Percentiles rank a stretch among this genome's conserved stretches.
phyloP scores from a whole-genome alignment of 768 basidiomycete genomes.

The Boletus vinaceobasis region DNA sequence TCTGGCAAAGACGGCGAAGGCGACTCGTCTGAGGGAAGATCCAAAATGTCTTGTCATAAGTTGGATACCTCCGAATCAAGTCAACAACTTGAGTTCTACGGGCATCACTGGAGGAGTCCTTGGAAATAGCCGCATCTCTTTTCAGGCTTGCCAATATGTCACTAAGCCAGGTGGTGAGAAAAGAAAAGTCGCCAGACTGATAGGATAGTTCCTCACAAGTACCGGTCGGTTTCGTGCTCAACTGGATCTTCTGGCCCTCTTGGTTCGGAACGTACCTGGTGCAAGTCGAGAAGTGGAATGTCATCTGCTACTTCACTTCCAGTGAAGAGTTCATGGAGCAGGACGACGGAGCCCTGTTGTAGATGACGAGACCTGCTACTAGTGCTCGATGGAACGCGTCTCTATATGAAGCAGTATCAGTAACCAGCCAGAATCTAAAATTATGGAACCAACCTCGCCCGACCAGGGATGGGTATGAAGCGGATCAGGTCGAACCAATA shows the following conservation, averaged over 20 bases:
- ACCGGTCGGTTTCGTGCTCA: conserved; percentile 68
- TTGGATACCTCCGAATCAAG: conserved; percentile 84
- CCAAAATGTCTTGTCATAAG: conserved; percentile 90
- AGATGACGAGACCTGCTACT: conserved; percentile 45
- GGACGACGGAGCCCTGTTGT: conserved; percentile 53
- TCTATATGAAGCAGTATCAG: conserved; percentile 22
- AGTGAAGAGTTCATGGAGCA: conserved; percentile 64
- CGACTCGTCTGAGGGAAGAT: conserved; percentile 76
- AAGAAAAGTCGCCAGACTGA: not conserved
- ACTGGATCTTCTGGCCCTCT: conserved; percentile 23
- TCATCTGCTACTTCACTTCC: conserved; percentile 51
- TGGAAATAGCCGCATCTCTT: conserved; percentile 43
- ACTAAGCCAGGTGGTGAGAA: conserved; percentile 35
- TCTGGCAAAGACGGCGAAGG: conserved; percentile 75
- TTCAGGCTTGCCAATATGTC: conserved; percentile 67
- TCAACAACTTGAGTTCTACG: conserved; percentile 73
- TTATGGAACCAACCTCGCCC: conserved; percentile 26
- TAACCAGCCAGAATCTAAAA: not conserved
- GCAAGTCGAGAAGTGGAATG: conserved; percentile 58
- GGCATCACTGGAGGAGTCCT: conserved; percentile 57
- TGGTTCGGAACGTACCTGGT: conserved; percentile 34
- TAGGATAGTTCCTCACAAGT: conserved; percentile 51
- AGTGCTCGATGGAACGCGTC: conserved; percentile 12
- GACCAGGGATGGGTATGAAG: conserved; percentile 35
- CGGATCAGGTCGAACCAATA: conserved; percentile 59